A percentile compares a stretch with the other conserved stretches of the same genome.
phyloP scores from a whole-genome alignment of 805 yeast species.

The Metschnikowia colocasiae region DNA sequence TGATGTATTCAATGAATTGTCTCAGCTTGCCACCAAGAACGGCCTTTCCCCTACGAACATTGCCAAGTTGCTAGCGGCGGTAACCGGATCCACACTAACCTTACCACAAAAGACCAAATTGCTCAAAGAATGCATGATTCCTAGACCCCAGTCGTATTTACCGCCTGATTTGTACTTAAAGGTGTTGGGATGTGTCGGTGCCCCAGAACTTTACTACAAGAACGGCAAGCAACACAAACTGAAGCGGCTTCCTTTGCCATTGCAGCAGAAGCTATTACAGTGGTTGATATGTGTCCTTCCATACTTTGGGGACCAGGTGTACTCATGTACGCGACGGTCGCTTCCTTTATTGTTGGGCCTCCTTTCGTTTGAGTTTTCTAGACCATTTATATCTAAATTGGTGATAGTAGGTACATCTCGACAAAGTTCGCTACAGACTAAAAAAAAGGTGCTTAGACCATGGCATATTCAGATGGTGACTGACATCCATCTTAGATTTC shows the following conservation, averaged over 20 bases:
- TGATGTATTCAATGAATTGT: slow-evolving; percentile 1
- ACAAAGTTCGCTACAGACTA: background rate
- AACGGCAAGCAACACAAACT: slow-evolving; percentile 19
- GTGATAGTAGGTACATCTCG: slow-evolving; percentile 10
- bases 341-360: slow-evolving; percentile 17
- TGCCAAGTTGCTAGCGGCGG: slow-evolving; percentile 7
- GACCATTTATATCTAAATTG: slow-evolving; percentile 15
- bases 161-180: slow-evolving; percentile 7
- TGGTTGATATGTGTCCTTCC: slow-evolving; percentile 17
- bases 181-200: slow-evolving; percentile 14
- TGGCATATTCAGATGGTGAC: slow-evolving; percentile 16
- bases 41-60: slow-evolving; percentile 6
- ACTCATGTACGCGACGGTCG: slow-evolving; percentile 4
- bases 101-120: slow-evolving; percentile 5
- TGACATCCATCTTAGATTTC: slow-evolving; percentile 11
- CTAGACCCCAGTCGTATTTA: slow-evolving; percentile 6
- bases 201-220: slow-evolving; percentile 18
- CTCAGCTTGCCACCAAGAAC: slow-evolving; percentile 2
- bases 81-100: slow-evolving; percentile 8
- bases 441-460: slow-evolving; percentile 5
- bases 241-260: slow-evolving; percentile 15
- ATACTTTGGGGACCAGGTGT: slow-evolving; percentile 9
- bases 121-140: slow-evolving; percentile 10
- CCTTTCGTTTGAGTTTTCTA: slow-evolving; percentile 16
- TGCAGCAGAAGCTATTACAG: slow-evolving; percentile 14